Conservation (phyloP, 2,329 filamentous ascomycete genomes). For the Hymenoscyphus repandus region DNA sequence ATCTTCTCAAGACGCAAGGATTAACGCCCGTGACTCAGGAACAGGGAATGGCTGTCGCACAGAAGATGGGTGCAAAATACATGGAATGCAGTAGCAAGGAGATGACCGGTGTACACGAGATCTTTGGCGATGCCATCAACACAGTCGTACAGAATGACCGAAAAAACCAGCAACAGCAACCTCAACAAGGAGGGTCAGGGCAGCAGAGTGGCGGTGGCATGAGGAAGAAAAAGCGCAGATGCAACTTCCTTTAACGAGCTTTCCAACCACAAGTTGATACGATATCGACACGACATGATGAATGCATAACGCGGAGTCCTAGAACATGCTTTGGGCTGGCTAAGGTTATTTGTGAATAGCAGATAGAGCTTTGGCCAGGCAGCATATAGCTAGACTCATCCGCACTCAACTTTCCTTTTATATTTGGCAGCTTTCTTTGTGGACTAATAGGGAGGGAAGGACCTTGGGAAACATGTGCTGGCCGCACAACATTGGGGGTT, state of each 20-base stretch:
- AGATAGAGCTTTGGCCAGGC: constrained; percentile 14
- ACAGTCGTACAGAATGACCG: constrained; percentile 79
- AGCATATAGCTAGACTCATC: constrained; percentile 17
- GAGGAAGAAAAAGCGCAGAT: constrained; percentile 82
- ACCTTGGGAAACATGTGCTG: constrained; percentile 12
- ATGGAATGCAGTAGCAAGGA: constrained; percentile 99
- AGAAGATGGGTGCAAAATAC: constrained; percentile 91
- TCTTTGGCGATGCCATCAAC: constrained; percentile 88
- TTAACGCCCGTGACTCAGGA: constrained; percentile 90
- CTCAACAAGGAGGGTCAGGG: constrained; percentile 12
- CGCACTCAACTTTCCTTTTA: constrained; percentile 11
- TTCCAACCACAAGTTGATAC: constrained; percentile 22
- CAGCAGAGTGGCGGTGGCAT: constrained; percentile 37
- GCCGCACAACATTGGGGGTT: constrained; percentile 18
- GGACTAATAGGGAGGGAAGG: constrained; percentile 23
- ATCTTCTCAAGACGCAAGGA: constrained; percentile 96
- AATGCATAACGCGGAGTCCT: constrained; percentile 28
- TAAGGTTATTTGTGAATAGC: constrained; percentile 16
- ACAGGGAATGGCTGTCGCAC: constrained; percentile 81
- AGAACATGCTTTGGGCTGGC: constrained; percentile 18
- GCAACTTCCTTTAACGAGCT: constrained; percentile 61
- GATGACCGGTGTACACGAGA: constrained; percentile 91
- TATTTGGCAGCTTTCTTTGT: constrained; percentile 18
- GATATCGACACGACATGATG: constrained; percentile 26
- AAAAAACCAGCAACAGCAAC: constrained; percentile 42